Base-by-base conservation (phyloP, 768 basidiomycete species). In the Leccinum uliginosum region DNA sequence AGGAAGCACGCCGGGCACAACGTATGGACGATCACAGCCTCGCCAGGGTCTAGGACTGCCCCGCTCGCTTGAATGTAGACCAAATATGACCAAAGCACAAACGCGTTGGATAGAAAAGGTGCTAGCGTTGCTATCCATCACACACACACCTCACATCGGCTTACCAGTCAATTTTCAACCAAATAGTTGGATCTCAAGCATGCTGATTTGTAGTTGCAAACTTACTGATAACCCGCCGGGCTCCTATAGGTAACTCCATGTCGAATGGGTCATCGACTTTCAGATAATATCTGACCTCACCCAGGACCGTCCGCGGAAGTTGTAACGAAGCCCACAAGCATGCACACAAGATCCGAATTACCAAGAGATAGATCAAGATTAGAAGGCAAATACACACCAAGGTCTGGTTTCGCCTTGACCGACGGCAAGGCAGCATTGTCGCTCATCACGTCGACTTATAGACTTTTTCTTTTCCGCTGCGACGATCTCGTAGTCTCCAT, bases 401-500 rank as follows among this genome's bases (percentile, higher is more conserved):
- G 60, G 62, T 63, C 6, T 49, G 58, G 26, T 24, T 19, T 19
- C 19, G 2, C 34, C 21, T n/a, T 24, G 52, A 6, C 47, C 11
- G 11, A 12, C 34, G 9, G 29, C 6, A 15, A 29, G 10, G 12
- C 2, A 3, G 1, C 35, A 17, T 19, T 21, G 19, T 26, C 12
- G 10, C 38, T 61, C 49, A 61, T 9, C 40, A 26, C 24, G 23
- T 10, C 27, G 14, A 40, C 19, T 26, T 6, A 5, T 35, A 62
- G 63, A 19, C n/a, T 55, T 6, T 38, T 38, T 38, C n/a, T 14
- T 38, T 19, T 32, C 44, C 7, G n/a, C 53, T 53, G 21, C 47
- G 24, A 40, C 27, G 51, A 43, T 46, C 53, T 44, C 46, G 6
- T 27, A 15, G 43, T 63, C 58, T 23, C 47, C 51, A 49, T 60